Evolutionary conservation across 2,329 filamentous ascomycete species (phyloP).

Genomic region (Hypomyces rosellus): DNA sequence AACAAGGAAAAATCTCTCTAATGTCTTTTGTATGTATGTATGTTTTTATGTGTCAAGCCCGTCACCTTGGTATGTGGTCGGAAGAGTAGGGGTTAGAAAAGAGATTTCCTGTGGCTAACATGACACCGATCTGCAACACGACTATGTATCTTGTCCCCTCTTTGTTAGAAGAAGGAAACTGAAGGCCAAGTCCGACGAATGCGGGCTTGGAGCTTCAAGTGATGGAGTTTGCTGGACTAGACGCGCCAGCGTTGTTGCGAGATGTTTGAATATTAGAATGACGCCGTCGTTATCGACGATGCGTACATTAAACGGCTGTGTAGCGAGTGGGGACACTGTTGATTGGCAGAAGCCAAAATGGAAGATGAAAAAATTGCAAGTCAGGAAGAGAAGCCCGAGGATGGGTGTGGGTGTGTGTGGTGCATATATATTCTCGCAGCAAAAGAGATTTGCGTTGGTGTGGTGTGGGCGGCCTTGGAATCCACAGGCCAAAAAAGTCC

Average conservation of each 20-base stretch:
- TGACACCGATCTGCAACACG: constrained; percentile 28
- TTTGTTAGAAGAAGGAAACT: constrained; percentile 17
- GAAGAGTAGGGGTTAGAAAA: constrained; percentile 49
- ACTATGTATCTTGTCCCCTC: constrained; percentile 7
- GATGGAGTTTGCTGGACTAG: constrained; percentile 22
- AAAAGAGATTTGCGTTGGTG: constrained; percentile 18
- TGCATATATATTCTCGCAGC: constrained; percentile 27
- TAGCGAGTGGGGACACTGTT: constrained; percentile 15
- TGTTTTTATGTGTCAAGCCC: constrained; percentile 42
- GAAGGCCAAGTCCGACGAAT: constrained; percentile 25
- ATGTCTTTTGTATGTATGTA: constrained; percentile 12
- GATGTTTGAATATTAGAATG: constrained; percentile 25
- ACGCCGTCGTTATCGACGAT: constrained; percentile 22
- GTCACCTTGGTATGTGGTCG: constrained; percentile 59
- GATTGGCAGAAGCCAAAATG: constrained; percentile 35
- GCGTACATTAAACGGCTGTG: constrained; percentile 4
- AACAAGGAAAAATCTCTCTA: too few relatives aligned
- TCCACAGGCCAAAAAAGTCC: too few relatives aligned
- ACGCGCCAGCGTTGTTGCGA: constrained; percentile 18
- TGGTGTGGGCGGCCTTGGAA: constrained; percentile 12
- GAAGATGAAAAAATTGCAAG: constrained; percentile 9
- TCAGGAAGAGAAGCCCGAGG: constrained; percentile 20
- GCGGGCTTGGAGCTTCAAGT: constrained; percentile 18
- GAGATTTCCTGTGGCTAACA: constrained; percentile 52
- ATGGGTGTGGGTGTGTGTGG: constrained; percentile 22